phyloP scores from a whole-genome alignment of 345 rosid genomes.

The Trapa bicornis region DNA sequence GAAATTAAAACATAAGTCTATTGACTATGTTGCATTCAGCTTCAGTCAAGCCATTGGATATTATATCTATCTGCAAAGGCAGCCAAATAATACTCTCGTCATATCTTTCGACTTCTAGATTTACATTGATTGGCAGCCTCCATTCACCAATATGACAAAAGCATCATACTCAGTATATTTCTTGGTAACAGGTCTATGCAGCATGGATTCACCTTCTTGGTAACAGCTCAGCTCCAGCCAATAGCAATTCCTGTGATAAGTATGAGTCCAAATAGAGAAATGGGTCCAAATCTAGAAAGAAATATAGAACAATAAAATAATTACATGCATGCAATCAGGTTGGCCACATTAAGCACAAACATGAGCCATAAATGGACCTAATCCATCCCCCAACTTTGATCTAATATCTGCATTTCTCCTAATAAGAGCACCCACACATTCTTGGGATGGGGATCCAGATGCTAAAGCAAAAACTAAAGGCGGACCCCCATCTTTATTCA shows the following conservation, averaged over 20 bases:
- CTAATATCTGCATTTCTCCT: constrained; percentile 68
- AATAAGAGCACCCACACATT: constrained; percentile 81
- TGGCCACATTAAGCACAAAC: constrained; percentile 99
- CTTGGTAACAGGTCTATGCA: too few relatives aligned
- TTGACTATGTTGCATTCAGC: too few relatives aligned
- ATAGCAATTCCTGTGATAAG: too few relatives aligned
- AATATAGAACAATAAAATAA: constrained; percentile 17
- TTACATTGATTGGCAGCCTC: too few relatives aligned
- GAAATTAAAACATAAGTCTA: too few relatives aligned
- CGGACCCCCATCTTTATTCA: constrained; percentile 93
- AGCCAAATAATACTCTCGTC: too few relatives aligned
- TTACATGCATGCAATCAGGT: constrained; percentile 95
- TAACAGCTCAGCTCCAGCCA: too few relatives aligned
- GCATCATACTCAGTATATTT: too few relatives aligned
- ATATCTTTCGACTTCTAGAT: too few relatives aligned
- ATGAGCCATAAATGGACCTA: constrained; percentile 90
- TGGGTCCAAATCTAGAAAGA: not conserved
- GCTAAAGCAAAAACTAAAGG: constrained; percentile 97
- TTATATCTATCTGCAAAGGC: too few relatives aligned
- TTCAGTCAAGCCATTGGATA: not conserved
- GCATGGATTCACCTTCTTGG: too few relatives aligned
- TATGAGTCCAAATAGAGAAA: not conserved
- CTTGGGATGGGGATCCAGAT: constrained; percentile 64
- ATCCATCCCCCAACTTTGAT: constrained; percentile 77
- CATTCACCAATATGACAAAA: too few relatives aligned